Evolutionary conservation across 768 basidiomycete genomes (phyloP), one percentile per base, ranked within the genome.

Genomic region (Suillus variegatus): DNA sequence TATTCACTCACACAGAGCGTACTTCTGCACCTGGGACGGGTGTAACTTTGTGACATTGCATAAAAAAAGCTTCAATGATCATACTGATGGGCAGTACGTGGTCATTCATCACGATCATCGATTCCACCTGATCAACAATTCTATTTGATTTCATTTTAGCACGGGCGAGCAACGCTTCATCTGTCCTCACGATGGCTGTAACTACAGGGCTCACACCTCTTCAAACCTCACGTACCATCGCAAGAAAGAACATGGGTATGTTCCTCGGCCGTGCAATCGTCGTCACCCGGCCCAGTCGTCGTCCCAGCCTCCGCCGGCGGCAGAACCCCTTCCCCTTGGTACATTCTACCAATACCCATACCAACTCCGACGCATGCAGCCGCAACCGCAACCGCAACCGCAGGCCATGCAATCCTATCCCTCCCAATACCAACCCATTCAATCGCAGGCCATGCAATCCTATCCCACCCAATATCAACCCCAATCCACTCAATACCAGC

Each of bases 181-280:
- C 22, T 64, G 63, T 46, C 63, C 58, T 44, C 36, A 64, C 4
- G 43, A 32, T 18, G 43, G 7, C 9, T 64, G 75, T 54, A 40
- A 64, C 16, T 77, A 66, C 58, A 65, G 41, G 36, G 75, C 75
- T 1, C 22, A 64, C 3, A 71, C 74, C 51, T 71, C 76, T 18
- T 70, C 74, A 0, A 64, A 68, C 28, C 44, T 77, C 8, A 65
- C 74, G 10, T 71, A 63, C 49, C 73, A 77, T 52, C 67, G 74
- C 9, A 67, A 71, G 47, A 61, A 56, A 18, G 9, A n/a, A 13
- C 76, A 77, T 20, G 70, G 64, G 1, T 67, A 75, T 36, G 20
- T 68, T 12, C 72, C 75, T 57, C 22, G 22, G 22, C 4, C 36
- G n/a, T 32, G 32, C n/a, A n/a, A 12, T 57, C 38, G 36, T 13